Conservation (phyloP, 768 basidiomycete species). For the Russula emetica region DNA sequence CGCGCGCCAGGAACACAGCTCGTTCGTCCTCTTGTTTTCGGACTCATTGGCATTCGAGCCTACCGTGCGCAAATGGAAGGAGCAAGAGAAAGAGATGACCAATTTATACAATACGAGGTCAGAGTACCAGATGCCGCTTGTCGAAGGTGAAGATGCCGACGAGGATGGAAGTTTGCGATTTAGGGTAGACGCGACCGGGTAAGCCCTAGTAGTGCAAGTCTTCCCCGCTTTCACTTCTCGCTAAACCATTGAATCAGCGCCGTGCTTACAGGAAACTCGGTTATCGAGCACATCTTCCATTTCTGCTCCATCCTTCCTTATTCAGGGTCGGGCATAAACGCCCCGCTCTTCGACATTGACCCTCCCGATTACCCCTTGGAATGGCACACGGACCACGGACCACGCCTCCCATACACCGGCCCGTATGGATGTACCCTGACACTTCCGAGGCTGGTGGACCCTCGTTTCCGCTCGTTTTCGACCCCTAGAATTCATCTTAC, state of each 20-base stretch:
- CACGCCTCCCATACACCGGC: slow-evolving; percentile 40
- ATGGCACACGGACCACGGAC: slow-evolving; percentile 47
- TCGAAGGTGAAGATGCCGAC: slow-evolving; percentile 22
- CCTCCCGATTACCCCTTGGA: slow-evolving; percentile 59
- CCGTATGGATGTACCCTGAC: slow-evolving; percentile 65
- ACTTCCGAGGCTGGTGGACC: slow-evolving; percentile 45
- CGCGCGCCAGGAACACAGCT: slow-evolving; percentile 62
- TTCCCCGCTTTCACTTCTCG: background rate
- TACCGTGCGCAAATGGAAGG: slow-evolving; percentile 53
- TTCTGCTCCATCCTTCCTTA: slow-evolving; percentile 69
- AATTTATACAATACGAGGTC: slow-evolving; percentile 50
- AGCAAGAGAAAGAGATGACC: slow-evolving; percentile 57
- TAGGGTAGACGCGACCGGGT: slow-evolving; percentile 61
- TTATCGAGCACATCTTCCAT: slow-evolving; percentile 64
- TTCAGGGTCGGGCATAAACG: slow-evolving; percentile 45
- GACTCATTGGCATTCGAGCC: slow-evolving; percentile 39
- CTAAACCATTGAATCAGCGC: slow-evolving; percentile 45
- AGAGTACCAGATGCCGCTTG: slow-evolving; percentile 16
- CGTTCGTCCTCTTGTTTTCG: slow-evolving; percentile 70
- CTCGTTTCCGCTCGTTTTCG: slow-evolving; percentile 46
- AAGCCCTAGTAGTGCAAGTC: slow-evolving; percentile 23
- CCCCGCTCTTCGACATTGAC: slow-evolving; percentile 61
- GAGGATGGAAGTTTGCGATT: slow-evolving; percentile 43
- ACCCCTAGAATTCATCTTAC: slow-evolving; percentile 47
- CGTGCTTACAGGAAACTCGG: slow-evolving; percentile 62